phyloP scores from a whole-genome alignment of 805 yeast genomes.

The Ogataea pignaliae region DNA sequence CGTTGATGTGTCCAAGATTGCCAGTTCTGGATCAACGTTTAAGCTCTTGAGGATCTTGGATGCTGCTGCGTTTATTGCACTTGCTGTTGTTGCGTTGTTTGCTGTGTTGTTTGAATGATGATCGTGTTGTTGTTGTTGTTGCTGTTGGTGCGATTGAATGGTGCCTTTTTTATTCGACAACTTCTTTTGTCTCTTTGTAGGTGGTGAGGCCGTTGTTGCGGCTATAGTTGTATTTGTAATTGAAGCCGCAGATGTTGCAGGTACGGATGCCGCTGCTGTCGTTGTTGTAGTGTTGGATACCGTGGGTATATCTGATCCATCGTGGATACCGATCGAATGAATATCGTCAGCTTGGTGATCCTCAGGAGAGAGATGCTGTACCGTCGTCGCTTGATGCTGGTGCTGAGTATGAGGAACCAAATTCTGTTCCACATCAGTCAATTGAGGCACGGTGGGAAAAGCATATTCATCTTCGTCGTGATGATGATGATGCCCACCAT shows the following conservation, averaged over 20 bases:
- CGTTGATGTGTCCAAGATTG: conserved; percentile 41
- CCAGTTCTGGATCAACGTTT: conserved; percentile 56
- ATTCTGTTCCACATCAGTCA: neutral
- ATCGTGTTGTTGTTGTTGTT: neutral
- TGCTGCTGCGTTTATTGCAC: neutral
- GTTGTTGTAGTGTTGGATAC: neutral
- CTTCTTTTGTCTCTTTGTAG: conserved; percentile 8
- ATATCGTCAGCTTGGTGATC: too few relatives aligned
- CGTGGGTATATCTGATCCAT: too few relatives aligned
- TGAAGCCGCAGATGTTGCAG: too few relatives aligned
- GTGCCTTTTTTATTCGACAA: conserved; percentile 4
- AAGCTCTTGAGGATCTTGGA: conserved; percentile 13
- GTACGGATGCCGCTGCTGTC: neutral
- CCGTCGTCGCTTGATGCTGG: neutral
- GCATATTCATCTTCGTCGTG: neutral
- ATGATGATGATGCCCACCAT: conserved; percentile 3
- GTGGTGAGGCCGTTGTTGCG: neutral
- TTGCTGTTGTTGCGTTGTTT: neutral
- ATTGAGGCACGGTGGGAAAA: neutral
- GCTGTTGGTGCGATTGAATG: neutral
- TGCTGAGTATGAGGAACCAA: neutral
- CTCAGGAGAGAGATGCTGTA: neutral
- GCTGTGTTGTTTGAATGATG: neutral
- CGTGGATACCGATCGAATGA: too few relatives aligned
- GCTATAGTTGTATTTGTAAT: neutral